Evolutionary conservation across 2,329 filamentous ascomycete genomes (phyloP).

Genomic region (Davidsoniella neocaledoniae): DNA sequence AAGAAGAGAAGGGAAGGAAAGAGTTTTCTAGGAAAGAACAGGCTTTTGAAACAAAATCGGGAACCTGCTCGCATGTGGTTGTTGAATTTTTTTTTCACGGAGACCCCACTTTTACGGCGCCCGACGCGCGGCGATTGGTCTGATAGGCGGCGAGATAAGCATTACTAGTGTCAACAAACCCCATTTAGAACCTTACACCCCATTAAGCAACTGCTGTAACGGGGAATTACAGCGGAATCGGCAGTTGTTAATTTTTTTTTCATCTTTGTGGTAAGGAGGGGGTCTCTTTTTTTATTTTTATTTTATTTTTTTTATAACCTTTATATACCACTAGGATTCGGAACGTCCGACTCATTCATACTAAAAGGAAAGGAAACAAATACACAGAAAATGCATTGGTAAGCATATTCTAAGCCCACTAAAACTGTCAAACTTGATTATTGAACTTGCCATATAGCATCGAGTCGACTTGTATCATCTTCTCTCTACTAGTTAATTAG

Average conservation of each 20-base stretch:
- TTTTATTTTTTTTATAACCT: too few species aligned
- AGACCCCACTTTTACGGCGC: conserved; percentile 3
- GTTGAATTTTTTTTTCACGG: conserved; percentile 2
- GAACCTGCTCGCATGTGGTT: neutral
- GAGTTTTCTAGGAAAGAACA: neutral
- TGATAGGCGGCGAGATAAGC: conserved; percentile 7
- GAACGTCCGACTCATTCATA: too few species aligned
- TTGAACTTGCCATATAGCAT: too few species aligned
- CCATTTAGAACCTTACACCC: neutral
- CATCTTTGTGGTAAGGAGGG: too few species aligned
- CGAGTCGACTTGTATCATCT: too few species aligned
- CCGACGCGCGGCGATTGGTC: conserved; percentile 8
- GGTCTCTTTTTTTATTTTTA: too few species aligned
- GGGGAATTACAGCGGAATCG: neutral
- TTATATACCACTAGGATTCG: too few species aligned
- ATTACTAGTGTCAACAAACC: neutral
- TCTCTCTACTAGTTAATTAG: too few species aligned
- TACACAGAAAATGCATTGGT: too few species aligned
- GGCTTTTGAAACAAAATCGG: neutral
- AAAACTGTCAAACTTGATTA: too few species aligned
- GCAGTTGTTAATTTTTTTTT: neutral
- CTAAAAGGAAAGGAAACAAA: too few species aligned
- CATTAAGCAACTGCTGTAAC: neutral
- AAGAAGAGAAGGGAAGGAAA: conserved; percentile 1
- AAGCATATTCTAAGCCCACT: too few species aligned